Conservation (phyloP, 352 stramenopile genomes). For the Phytophthora aleatoria region DNA sequence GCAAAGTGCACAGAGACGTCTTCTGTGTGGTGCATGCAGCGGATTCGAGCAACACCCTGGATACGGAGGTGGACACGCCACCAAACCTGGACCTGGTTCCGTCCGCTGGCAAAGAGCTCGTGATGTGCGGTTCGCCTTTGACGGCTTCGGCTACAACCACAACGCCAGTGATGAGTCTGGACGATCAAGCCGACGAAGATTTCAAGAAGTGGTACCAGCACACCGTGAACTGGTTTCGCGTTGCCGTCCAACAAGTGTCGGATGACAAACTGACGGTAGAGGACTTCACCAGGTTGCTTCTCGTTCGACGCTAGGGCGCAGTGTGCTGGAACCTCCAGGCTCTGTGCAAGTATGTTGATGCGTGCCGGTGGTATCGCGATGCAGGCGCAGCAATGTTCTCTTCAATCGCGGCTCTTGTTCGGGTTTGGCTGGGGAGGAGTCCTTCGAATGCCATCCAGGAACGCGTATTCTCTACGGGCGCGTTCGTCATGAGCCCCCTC, state of each 20-base stretch:
- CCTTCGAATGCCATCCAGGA: background rate
- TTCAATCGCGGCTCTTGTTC: background rate
- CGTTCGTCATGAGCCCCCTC: background rate
- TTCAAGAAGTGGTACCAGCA: background rate
- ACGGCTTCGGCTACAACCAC: background rate
- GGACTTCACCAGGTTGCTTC: background rate
- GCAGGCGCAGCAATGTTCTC: background rate
- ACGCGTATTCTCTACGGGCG: background rate
- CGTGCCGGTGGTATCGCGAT: background rate
- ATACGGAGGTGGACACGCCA: background rate
- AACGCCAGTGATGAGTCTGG: background rate
- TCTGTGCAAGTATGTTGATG: background rate
- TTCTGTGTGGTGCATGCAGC: background rate
- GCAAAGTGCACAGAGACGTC: background rate
- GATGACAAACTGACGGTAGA: background rate
- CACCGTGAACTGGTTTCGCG: background rate
- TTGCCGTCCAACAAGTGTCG: background rate
- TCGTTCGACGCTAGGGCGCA: background rate
- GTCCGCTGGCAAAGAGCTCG: background rate
- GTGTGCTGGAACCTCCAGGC: background rate
- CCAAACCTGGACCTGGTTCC: constrained; percentile 4
- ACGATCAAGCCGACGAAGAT: background rate
- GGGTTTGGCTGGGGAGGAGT: background rate
- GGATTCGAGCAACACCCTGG: no score
- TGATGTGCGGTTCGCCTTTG: background rate